Evolutionary conservation across 2,329 filamentous ascomycete species (phyloP).

Genomic region (Talaromyces sp.): DNA sequence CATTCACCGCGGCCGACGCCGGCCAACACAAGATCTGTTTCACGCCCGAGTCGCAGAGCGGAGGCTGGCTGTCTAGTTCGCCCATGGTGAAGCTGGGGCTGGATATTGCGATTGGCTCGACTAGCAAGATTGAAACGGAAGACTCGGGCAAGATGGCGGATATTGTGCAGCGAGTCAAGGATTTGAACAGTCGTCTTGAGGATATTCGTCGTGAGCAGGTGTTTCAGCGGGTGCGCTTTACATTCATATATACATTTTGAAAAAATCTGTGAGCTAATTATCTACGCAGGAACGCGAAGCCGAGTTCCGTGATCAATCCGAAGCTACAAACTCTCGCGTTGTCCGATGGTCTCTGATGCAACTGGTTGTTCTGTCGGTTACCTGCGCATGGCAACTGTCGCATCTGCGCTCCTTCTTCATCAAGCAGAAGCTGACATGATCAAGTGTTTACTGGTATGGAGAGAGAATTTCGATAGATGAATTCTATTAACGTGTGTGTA

Average conservation of each 20-base stretch:
- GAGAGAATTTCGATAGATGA: not conserved
- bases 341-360: conserved; percentile 93
- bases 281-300: conserved; percentile 77
- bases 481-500: not conserved
- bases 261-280: not conserved
- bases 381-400: conserved; percentile 95
- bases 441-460: not conserved
- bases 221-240: conserved; percentile 73
- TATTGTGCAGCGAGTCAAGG: conserved; percentile 80
- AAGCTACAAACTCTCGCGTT: conserved; percentile 84
- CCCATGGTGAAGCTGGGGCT: conserved; percentile 74
- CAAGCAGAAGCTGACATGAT: conserved; percentile 96
- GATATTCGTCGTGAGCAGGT: conserved; percentile 93
- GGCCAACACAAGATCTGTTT: conserved; percentile 97
- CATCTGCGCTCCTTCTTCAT: conserved; percentile 98
- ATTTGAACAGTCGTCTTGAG: conserved; percentile 78
- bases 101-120: conserved; percentile 91
- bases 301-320: conserved; percentile 96
- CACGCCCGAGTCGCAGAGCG: conserved; percentile 67
- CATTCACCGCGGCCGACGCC: conserved; percentile 89
- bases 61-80: conserved; percentile 65
- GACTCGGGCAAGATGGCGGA: conserved; percentile 92
- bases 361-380: conserved; percentile 72
- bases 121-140: conserved; percentile 84
- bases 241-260: not conserved